Conservation (phyloP, 2,329 filamentous ascomycete genomes). For the Neonectria coccinea region DNA sequence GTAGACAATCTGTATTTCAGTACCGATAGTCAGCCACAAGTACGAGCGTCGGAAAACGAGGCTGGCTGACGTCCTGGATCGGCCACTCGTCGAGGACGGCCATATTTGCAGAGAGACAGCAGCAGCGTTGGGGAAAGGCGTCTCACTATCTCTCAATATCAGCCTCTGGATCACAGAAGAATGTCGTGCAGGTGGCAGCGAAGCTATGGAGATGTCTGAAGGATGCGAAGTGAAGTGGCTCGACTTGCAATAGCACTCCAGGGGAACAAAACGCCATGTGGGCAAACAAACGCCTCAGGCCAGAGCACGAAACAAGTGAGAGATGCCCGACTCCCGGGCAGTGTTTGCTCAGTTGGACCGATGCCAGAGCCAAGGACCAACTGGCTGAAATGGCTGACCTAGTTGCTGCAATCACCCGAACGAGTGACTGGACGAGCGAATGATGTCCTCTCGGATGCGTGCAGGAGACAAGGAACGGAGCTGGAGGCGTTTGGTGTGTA, state of each 20-base stretch:
- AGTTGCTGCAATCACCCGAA: constrained; percentile 5
- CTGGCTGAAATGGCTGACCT: not conserved
- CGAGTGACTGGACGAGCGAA: constrained; percentile 3
- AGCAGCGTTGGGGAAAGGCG: not conserved
- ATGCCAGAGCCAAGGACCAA: not conserved
- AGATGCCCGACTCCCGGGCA: not conserved
- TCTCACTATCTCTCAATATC: not conserved
- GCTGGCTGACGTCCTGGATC: constrained; percentile 54
- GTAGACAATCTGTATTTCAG: constrained; percentile 77
- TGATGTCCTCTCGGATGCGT: constrained; percentile 25
- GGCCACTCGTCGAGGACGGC: constrained; percentile 62
- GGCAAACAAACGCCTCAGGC: constrained; percentile 4
- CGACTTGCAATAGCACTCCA: not conserved
- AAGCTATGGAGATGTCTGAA: not conserved
- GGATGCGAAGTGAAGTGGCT: constrained; percentile 1
- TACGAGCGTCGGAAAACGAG: not conserved
- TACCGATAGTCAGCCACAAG: constrained; percentile 2
- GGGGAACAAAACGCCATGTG: constrained; percentile 1
- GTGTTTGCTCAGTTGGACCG: not conserved
- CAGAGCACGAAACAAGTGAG: not conserved
- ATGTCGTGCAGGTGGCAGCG: not conserved
- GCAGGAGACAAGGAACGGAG: constrained; percentile 9
- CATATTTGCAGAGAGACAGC: constrained; percentile 50
- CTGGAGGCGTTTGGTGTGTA: not conserved
- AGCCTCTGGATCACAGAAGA: not conserved